A percentile compares a stretch with the other conserved stretches of the same genome.
Conservation (phyloP, 208 protist genomes). For the Crithidia bombi region DNA sequence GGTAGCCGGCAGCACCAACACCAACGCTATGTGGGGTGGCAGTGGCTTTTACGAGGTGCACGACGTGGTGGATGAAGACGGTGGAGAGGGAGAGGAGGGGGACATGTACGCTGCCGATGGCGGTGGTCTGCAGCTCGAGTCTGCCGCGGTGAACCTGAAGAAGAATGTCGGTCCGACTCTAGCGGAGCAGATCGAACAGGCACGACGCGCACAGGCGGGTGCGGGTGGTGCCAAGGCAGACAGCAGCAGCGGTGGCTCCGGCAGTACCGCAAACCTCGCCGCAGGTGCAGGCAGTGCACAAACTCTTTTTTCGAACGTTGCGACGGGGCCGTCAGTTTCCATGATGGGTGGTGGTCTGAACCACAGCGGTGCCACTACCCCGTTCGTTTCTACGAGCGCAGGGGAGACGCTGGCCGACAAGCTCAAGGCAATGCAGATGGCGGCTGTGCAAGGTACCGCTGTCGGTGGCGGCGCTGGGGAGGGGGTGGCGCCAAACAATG, state of each 20-base stretch:
- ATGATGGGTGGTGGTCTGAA: background rate
- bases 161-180: conserved; percentile 39
- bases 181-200: conserved; percentile 33
- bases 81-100: conserved; percentile 40
- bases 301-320: too few relatives aligned
- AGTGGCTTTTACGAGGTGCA: conserved; percentile 20
- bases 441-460: conserved; percentile 11
- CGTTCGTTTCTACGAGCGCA: conserved; percentile 27
- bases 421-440: conserved; percentile 65
- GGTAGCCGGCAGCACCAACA: conserved; percentile 9
- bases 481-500: background rate
- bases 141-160: conserved; percentile 50
- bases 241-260: background rate
- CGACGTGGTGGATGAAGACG: conserved; percentile 32
- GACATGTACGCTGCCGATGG: conserved; percentile 38
- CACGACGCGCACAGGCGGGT: conserved; percentile 18
- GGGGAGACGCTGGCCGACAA: conserved; percentile 66
- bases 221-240: background rate
- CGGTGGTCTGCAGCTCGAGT: conserved; percentile 80
- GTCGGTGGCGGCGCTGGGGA: background rate
- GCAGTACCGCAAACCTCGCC: too few relatives aligned
- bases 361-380: background rate
- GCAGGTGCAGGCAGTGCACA: background rate
- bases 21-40: conserved; percentile 19
- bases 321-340: too few relatives aligned